A percentile compares a stretch with the other conserved stretches of the same genome.
These are phyloP conservation scores for Aspergillus pseudoglaucus DNA, from an alignment of 2,329 filamentous ascomycete species.

Conservation along the genomic window DNA sequence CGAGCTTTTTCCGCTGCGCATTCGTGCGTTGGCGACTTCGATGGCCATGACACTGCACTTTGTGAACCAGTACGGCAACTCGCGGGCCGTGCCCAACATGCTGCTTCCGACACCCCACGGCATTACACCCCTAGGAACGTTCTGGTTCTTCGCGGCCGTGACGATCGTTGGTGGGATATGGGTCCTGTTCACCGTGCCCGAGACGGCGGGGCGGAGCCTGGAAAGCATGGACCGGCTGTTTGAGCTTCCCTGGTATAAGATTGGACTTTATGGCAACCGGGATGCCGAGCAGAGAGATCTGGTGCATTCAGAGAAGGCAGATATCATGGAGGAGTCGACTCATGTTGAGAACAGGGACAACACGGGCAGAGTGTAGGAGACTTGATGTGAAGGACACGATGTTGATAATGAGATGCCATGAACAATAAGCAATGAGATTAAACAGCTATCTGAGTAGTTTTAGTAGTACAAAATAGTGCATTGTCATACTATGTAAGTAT, in stretches of 20 bases:
- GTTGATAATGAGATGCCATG: background rate
- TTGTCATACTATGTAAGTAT: background rate
- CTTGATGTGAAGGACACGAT: background rate
- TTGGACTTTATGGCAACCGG: constrained; percentile 46
- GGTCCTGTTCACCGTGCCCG: constrained; percentile 67
- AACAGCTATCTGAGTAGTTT: background rate
- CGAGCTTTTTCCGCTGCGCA: constrained; percentile 68
- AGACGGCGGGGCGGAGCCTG: constrained; percentile 55
- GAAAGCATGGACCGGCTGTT: constrained; percentile 66
- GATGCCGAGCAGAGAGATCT: constrained; percentile 25
- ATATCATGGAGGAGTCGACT: constrained; percentile 7
- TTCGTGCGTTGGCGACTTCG: constrained; percentile 64
- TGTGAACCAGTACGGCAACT: constrained; percentile 71
- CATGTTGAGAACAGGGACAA: constrained; percentile 11
- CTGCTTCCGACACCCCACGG: constrained; percentile 44
- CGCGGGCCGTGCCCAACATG: constrained; percentile 69
- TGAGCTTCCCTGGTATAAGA: constrained; percentile 66
- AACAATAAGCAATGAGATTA: background rate
- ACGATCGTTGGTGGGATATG: constrained; percentile 62
- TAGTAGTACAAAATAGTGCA: background rate
- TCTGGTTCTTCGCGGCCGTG: constrained; percentile 67
- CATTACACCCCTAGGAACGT: constrained; percentile 59
- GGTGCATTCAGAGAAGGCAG: constrained; percentile 17
- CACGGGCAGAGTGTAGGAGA: background rate
- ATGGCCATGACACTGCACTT: constrained; percentile 75